Percentiles rank a stretch among this genome's conserved stretches.
phyloP scores from a whole-genome alignment of 805 yeast species.

The Debaryomyces maramus region DNA sequence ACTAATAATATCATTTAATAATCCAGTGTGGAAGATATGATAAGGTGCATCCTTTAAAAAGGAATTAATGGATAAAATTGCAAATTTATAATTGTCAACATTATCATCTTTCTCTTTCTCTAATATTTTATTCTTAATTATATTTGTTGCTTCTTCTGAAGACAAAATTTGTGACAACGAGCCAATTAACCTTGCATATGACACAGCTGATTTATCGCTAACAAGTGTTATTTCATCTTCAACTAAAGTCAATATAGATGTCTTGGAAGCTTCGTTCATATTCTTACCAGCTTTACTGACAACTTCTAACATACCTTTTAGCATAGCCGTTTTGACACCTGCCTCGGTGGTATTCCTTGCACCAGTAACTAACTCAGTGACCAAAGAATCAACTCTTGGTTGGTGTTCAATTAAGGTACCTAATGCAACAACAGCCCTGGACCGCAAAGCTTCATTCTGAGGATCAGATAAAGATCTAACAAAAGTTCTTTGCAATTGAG shows the following conservation, averaged over 20 bases:
- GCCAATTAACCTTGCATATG: conserved; percentile 79
- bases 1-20: conserved; percentile 49
- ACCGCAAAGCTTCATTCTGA: conserved; percentile 66
- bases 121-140: conserved; percentile 60
- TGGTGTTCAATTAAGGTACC: conserved; percentile 87
- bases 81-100: conserved; percentile 51
- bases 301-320: conserved; percentile 81
- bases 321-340: conserved; percentile 82
- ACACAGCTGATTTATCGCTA: conserved; percentile 64
- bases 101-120: conserved; percentile 41
- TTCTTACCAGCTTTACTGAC: conserved; percentile 75
- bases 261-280: conserved; percentile 72
- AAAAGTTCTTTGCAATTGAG: conserved; percentile 96
- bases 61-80: conserved; percentile 72
- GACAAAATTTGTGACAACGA: conserved; percentile 69
- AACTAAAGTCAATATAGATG: conserved; percentile 65
- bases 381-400: conserved; percentile 91
- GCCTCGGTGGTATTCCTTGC: conserved; percentile 62
- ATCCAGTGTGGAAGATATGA: conserved; percentile 55
- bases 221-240: conserved; percentile 61
- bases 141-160: conserved; percentile 59
- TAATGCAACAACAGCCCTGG: conserved; percentile 85
- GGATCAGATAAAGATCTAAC: conserved; percentile 87
- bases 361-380: conserved; percentile 77
- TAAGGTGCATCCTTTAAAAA: conserved; percentile 76